phyloP scores from a whole-genome alignment of 768 basidiomycete genomes.

The Agaricus bisporus region DNA sequence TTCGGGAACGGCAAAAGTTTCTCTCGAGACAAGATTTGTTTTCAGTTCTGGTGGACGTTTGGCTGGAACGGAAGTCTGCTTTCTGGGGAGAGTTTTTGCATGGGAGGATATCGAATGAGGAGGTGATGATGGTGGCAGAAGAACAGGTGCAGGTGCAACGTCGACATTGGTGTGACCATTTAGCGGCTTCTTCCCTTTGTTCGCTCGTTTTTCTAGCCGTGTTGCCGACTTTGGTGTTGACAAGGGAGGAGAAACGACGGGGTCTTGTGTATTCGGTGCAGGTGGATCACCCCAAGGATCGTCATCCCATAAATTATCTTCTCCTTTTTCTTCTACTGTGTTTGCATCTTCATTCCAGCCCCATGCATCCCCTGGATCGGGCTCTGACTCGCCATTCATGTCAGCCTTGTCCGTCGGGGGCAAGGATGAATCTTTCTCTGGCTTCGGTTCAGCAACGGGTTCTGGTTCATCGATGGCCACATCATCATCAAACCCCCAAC shows the following conservation, averaged over 20 bases:
- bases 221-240: constrained; percentile 47
- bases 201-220: constrained; percentile 51
- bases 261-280: constrained; percentile 16
- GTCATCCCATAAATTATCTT: constrained; percentile 55
- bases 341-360: constrained; percentile 65
- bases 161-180: constrained; percentile 23
- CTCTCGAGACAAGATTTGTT: constrained; percentile 10
- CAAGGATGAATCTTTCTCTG: not conserved
- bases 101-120: not conserved
- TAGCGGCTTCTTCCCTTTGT: constrained; percentile 43
- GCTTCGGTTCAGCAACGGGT: constrained; percentile 7
- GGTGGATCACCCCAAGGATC: constrained; percentile 61
- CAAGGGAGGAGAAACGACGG: constrained; percentile 21
- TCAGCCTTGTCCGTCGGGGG: not conserved
- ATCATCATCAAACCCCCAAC: constrained; percentile 48
- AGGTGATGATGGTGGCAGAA: constrained; percentile 11
- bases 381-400: constrained; percentile 22
- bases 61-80: not conserved
- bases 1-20: constrained; percentile 59
- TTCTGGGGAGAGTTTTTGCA: not conserved
- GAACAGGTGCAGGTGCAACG: constrained; percentile 17
- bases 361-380: constrained; percentile 61
- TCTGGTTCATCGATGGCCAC: constrained; percentile 18
- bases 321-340: constrained; percentile 13
- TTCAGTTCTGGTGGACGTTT: constrained; percentile 7